Evolutionary conservation across 805 yeast genomes (phyloP).

Genomic region (Candida anglica): DNA sequence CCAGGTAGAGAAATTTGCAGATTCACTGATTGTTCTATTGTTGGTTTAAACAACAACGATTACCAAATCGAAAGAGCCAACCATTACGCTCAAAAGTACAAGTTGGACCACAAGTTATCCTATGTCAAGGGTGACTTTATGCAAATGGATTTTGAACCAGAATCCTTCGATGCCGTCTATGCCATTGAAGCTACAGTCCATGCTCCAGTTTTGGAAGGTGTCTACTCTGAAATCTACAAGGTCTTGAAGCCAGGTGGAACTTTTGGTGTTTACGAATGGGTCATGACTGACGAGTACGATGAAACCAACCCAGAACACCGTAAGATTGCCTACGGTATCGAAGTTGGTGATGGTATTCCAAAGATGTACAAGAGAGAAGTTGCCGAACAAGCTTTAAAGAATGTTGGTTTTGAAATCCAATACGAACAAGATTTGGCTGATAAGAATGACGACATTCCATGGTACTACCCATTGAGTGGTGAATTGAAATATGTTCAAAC

Average conservation of each 20-base stretch:
- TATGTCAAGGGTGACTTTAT: slow-evolving; percentile 97
- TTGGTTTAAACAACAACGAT: slow-evolving; percentile 95
- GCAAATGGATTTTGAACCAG: slow-evolving; percentile 95
- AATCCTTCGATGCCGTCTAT: slow-evolving; percentile 91
- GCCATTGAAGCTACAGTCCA: slow-evolving; percentile 99
- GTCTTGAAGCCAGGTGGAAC: slow-evolving; percentile 97
- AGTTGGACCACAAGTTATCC: slow-evolving; percentile 68
- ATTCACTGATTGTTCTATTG: slow-evolving; percentile 81
- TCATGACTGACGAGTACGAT: slow-evolving; percentile 92
- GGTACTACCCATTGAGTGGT: slow-evolving; percentile 97
- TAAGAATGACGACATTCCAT: slow-evolving; percentile 78
- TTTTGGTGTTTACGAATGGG: slow-evolving; percentile 99
- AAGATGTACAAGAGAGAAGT: slow-evolving; percentile 86
- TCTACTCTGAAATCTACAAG: slow-evolving; percentile 88
- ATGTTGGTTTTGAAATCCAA: slow-evolving; percentile 82
- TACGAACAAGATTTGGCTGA: slow-evolving; percentile 82
- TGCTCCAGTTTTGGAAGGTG: slow-evolving; percentile 95
- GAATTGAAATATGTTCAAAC: slow-evolving; percentile 86
- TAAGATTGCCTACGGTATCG: slow-evolving; percentile 93
- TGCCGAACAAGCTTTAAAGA: slow-evolving; percentile 80
- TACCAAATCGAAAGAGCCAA: slow-evolving; percentile 92
- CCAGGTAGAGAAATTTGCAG: slow-evolving; percentile 96
- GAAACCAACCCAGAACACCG: slow-evolving; percentile 85
- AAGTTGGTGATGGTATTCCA: slow-evolving; percentile 98
- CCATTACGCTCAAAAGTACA: slow-evolving; percentile 64